A percentile compares a stretch with the other conserved stretches of the same genome.
Conservation (phyloP, 768 basidiomycete species). For the Russula lepida region DNA sequence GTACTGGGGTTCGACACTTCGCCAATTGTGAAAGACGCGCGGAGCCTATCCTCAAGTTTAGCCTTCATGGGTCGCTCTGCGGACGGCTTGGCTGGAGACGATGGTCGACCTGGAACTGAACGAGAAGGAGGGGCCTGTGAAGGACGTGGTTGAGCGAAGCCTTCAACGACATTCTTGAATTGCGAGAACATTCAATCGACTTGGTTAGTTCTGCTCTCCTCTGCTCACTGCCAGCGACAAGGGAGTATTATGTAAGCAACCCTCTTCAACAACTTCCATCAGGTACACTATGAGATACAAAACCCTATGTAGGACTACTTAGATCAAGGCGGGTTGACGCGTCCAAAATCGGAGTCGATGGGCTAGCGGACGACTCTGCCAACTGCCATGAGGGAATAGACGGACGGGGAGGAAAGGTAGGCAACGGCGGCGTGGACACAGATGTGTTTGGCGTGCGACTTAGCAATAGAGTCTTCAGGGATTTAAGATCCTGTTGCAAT, state of each 20-base stretch:
- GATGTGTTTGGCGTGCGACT: constrained; percentile 53
- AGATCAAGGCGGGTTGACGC: constrained; percentile 15
- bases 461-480: constrained; percentile 81
- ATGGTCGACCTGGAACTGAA: not conserved
- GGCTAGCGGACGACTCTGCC: constrained; percentile 30
- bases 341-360: constrained; percentile 6
- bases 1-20: constrained; percentile 44
- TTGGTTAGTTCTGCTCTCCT: not conserved
- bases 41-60: constrained; percentile 70
- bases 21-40: constrained; percentile 51
- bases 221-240: not conserved
- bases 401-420: constrained; percentile 49
- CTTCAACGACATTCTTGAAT: constrained; percentile 66
- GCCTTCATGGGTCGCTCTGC: constrained; percentile 36
- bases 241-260: not conserved
- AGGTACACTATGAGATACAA: not conserved
- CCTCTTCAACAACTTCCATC: too few species aligned
- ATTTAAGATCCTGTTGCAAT: constrained; percentile 90
- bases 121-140: constrained; percentile 28
- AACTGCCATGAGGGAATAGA: constrained; percentile 92
- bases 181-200: constrained; percentile 58
- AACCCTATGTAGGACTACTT: not conserved
- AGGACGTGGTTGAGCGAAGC: constrained; percentile 43
- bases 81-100: constrained; percentile 24
- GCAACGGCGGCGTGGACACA: constrained; percentile 42